These are phyloP conservation scores for Anthoceros angustus DNA, from an alignment of 225 moss, liverwort and hornwort species.

Conservation along the genomic window DNA sequence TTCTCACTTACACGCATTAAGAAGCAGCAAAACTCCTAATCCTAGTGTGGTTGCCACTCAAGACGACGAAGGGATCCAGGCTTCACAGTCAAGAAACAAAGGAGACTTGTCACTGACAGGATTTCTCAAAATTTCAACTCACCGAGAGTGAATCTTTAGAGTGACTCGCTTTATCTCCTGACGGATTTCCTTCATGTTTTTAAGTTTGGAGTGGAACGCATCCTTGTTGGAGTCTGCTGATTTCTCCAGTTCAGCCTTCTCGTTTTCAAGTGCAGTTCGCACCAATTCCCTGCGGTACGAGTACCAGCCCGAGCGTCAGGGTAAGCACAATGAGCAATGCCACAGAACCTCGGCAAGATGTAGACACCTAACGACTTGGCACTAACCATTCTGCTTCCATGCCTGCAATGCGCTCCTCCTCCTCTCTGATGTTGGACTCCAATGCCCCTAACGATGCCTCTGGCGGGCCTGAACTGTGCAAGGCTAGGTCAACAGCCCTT, in stretches of 20 bases:
- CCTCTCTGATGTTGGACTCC: conserved; percentile 18
- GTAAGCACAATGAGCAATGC: not conserved
- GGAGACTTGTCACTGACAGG: not conserved
- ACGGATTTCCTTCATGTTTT: conserved; percentile 22
- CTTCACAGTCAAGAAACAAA: not conserved
- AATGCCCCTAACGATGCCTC: conserved; percentile 21
- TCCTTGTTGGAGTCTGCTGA: conserved; percentile 22
- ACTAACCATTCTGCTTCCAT: conserved; percentile 29
- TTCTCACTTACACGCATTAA: no score
- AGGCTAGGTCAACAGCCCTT: conserved; percentile 21
- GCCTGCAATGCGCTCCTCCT: conserved; percentile 15
- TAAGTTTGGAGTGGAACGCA: conserved; percentile 21
- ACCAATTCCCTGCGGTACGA: conserved; percentile 20
- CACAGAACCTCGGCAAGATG: not conserved
- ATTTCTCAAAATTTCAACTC: not conserved
- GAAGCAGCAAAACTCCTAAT: no score
- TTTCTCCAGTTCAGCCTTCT: conserved; percentile 18
- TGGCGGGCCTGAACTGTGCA: conserved; percentile 14
- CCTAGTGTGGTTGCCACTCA: no score
- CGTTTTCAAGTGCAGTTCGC: conserved; percentile 21
- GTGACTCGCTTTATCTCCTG: conserved; percentile 20
- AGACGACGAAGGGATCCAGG: no score
- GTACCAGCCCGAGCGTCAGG: not conserved
- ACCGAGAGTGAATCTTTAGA: conserved; percentile 28
- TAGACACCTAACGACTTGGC: no score